phyloP scores from a whole-genome alignment of 768 basidiomycete species.

The Termitomyces sp. region DNA sequence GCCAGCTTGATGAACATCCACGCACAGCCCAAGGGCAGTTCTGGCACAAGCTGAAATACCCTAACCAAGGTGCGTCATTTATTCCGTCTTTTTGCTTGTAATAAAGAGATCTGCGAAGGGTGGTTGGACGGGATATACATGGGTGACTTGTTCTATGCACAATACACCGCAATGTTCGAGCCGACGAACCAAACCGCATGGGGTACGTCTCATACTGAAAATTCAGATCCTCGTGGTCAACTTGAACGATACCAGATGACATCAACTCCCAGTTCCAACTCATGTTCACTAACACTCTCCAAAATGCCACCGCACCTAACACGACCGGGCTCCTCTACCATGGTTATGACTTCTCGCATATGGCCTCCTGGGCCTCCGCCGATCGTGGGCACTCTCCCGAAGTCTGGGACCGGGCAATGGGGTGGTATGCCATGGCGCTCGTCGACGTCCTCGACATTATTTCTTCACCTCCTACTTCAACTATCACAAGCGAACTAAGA shows the following conservation, averaged over 20 bases:
- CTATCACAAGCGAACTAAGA: conserved; percentile 1
- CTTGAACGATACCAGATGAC: conserved; percentile 22
- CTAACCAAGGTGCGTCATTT: conserved; percentile 31
- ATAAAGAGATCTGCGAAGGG: conserved; percentile 16
- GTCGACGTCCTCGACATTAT: conserved; percentile 39
- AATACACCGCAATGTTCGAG: conserved; percentile 32
- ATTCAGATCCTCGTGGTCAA: not conserved
- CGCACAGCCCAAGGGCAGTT: conserved; percentile 41
- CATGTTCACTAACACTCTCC: conserved; percentile 38
- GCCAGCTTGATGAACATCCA: conserved; percentile 35
- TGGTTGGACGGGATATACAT: conserved; percentile 45
- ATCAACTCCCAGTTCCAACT: conserved; percentile 36
- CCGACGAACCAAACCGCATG: conserved; percentile 31
- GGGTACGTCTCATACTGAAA: conserved; percentile 18
- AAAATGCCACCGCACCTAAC: conserved; percentile 30
- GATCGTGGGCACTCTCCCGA: conserved; percentile 43
- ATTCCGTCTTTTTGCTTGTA: not conserved
- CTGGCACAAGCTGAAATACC: conserved; percentile 39
- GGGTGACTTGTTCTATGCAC: conserved; percentile 39
- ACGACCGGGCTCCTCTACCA: conserved; percentile 41
- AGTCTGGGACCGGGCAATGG: conserved; percentile 44
- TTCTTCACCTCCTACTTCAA: conserved; percentile 25
- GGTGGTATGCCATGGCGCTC: conserved; percentile 45
- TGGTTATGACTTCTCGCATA: conserved; percentile 43
- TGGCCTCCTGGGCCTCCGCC: conserved; percentile 36